Percentiles rank a stretch among this genome's conserved stretches.
Conservation (phyloP, 1,284 basidiomycete species). For the Boletellus deceptivus region DNA sequence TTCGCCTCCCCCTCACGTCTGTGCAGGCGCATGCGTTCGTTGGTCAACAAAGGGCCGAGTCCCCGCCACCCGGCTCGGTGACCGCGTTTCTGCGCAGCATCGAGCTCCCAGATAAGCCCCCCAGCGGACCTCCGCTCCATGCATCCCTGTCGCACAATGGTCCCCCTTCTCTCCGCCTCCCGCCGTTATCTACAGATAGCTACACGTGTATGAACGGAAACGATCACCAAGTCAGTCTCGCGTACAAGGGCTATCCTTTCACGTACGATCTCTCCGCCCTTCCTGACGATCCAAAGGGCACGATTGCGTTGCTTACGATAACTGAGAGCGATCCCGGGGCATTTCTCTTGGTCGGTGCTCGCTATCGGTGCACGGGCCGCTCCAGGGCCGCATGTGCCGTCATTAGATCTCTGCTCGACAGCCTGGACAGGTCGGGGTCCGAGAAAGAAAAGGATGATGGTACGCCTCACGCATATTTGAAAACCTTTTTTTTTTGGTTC, state of each 20-base stretch:
- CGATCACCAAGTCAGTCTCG: constrained; percentile 22
- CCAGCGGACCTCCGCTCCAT: constrained; percentile 10
- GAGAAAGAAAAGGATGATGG: constrained; percentile 27
- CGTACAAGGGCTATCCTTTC: constrained; percentile 28
- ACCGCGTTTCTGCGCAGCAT: constrained; percentile 27
- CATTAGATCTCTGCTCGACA: constrained; percentile 26
- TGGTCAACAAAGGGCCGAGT: constrained; percentile 4
- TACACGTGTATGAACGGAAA: constrained; percentile 1
- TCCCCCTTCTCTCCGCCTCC: constrained; percentile 10
- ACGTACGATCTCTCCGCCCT: constrained; percentile 29
- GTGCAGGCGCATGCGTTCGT: neutral
- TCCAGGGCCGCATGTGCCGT: constrained; percentile 28
- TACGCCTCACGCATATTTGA: constrained; percentile 17
- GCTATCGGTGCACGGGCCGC: constrained; percentile 34
- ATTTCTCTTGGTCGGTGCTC: constrained; percentile 31
- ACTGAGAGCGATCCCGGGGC: constrained; percentile 33
- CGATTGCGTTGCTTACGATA: constrained; percentile 24
- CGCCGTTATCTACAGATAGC: constrained; percentile 8
- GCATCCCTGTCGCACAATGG: constrained; percentile 4
- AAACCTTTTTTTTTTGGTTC: constrained; percentile 12
- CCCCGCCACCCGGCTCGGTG: constrained; percentile 17
- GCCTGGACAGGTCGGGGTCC: constrained; percentile 4
- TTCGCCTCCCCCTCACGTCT: constrained; percentile 19
- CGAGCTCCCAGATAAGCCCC: constrained; percentile 19
- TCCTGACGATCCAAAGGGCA: constrained; percentile 29